A percentile compares a stretch with the other conserved stretches of the same genome.
Conservation (phyloP, 305 asterid genomes). For the Coffea humblotiana region DNA sequence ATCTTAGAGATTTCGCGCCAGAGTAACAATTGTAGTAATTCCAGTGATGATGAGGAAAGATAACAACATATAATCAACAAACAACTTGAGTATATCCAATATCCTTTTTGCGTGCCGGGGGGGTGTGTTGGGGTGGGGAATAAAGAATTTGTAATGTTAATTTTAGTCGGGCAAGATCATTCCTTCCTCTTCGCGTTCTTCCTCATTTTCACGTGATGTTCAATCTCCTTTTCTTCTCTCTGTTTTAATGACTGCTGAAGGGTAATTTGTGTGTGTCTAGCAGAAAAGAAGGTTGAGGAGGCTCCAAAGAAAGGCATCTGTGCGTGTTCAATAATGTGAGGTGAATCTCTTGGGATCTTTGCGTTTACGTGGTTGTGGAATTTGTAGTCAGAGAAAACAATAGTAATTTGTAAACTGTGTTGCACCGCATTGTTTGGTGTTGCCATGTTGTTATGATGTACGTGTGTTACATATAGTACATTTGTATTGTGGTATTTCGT, state of each 20-base stretch:
- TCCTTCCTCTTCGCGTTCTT: not conserved
- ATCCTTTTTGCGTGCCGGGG: not conserved
- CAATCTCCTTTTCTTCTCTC: not conserved
- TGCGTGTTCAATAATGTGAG: slow-evolving; percentile 79
- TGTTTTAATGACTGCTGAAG: slow-evolving; percentile 23
- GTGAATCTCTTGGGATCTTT: slow-evolving; percentile 33
- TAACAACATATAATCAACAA: not conserved
- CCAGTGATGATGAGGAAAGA: not conserved
- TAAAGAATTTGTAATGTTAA: not conserved
- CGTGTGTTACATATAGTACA: slow-evolving; percentile 28
- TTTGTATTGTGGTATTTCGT: slow-evolving; percentile 17
- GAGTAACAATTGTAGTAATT: not conserved
- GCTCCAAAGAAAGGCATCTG: slow-evolving; percentile 56
- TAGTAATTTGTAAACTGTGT: slow-evolving; percentile 42
- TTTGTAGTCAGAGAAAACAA: slow-evolving; percentile 36
- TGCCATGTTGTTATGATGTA: slow-evolving; percentile 30
- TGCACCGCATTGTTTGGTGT: slow-evolving; percentile 34
- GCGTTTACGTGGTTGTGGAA: slow-evolving; percentile 30
- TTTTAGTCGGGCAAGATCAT: not conserved
- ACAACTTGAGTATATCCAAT: not conserved
- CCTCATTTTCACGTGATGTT: not conserved
- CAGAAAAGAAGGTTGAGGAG: slow-evolving; percentile 78
- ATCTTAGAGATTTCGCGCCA: not conserved
- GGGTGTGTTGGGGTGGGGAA: too few species aligned
- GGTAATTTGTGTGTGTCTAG: slow-evolving; percentile 20